phyloP scores from a whole-genome alignment of 768 basidiomycete species.

The Lepiota venenata region DNA sequence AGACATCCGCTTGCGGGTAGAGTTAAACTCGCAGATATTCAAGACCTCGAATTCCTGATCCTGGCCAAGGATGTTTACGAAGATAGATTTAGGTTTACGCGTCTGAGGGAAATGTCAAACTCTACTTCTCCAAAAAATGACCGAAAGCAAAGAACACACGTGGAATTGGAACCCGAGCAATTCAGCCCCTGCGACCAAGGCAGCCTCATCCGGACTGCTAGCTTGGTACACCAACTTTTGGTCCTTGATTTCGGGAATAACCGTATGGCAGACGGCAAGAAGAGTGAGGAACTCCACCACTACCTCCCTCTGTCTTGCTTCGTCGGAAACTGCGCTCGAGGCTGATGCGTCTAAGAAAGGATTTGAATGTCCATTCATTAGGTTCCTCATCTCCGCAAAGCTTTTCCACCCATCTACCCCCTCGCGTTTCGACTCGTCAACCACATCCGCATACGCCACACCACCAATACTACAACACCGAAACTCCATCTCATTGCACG shows the following conservation, averaged over 20 bases:
- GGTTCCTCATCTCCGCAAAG: conserved; percentile 66
- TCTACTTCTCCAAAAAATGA: neutral
- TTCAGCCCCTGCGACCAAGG: conserved; percentile 92
- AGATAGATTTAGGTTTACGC: conserved; percentile 95
- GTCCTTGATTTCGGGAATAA: conserved; percentile 89
- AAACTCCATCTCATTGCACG: conserved; percentile 99
- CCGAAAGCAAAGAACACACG: conserved; percentile 46
- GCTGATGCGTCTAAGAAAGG: conserved; percentile 55
- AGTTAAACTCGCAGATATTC: conserved; percentile 99
- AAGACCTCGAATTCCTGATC: conserved; percentile 83
- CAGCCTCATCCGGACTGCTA: conserved; percentile 97
- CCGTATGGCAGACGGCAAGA: conserved; percentile 95
- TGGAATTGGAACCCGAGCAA: conserved; percentile 90
- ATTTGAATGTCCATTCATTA: conserved; percentile 50
- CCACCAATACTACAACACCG: conserved; percentile 87
- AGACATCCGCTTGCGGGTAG: conserved; percentile 97
- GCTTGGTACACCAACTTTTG: conserved; percentile 95
- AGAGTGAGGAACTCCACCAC: conserved; percentile 75
- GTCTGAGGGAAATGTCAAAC: conserved; percentile 46
- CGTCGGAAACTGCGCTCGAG: conserved; percentile 29
- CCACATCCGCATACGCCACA: conserved; percentile 83
- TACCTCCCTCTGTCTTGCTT: conserved; percentile 39
- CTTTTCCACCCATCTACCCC: conserved; percentile 70
- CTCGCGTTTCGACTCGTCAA: conserved; percentile 82
- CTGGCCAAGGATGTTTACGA: conserved; percentile 74